Evolutionary conservation across 768 basidiomycete species (phyloP).

Genomic region (Ramaria sp.): DNA sequence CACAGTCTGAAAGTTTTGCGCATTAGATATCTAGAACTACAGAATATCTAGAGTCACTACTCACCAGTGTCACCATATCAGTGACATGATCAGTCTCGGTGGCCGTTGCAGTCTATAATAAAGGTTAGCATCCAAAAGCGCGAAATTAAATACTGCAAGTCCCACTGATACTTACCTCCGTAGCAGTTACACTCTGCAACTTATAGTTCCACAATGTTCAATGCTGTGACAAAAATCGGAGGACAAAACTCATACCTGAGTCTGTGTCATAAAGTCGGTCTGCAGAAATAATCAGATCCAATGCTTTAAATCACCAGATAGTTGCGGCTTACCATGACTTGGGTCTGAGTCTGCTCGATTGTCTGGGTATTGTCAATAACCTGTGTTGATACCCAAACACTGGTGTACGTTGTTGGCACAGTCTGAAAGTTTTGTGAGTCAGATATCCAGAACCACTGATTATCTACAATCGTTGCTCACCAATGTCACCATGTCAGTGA

Average conservation of each 20-base stretch:
- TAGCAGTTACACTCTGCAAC: neutral
- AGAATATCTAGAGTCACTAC: slow-evolving; percentile 23
- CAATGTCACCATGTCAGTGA: slow-evolving; percentile 24
- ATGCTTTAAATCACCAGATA: neutral
- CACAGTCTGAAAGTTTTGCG: slow-evolving; percentile 21
- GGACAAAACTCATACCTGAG: too few relatives aligned
- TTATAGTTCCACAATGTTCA: neutral
- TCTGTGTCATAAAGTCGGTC: slow-evolving; percentile 24
- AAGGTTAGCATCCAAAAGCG: slow-evolving; percentile 29
- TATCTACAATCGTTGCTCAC: slow-evolving; percentile 21
- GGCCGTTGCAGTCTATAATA: slow-evolving; percentile 34
- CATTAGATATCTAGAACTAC: neutral
- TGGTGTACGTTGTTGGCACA: slow-evolving; percentile 48
- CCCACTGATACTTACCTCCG: neutral
- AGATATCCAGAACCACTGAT: slow-evolving; percentile 12
- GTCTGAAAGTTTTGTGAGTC: slow-evolving; percentile 17
- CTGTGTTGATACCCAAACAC: slow-evolving; percentile 33
- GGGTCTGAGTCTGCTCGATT: slow-evolving; percentile 30
- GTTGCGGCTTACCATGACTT: slow-evolving; percentile 17
- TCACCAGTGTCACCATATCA: slow-evolving; percentile 19
- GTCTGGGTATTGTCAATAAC: slow-evolving; percentile 37
- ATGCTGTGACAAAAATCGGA: too few relatives aligned
- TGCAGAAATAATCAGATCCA: neutral
- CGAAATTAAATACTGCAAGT: neutral
- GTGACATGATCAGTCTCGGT: slow-evolving; percentile 41